Conservation (phyloP, 345 rosid species). For the Bruguiera sexangula region DNA sequence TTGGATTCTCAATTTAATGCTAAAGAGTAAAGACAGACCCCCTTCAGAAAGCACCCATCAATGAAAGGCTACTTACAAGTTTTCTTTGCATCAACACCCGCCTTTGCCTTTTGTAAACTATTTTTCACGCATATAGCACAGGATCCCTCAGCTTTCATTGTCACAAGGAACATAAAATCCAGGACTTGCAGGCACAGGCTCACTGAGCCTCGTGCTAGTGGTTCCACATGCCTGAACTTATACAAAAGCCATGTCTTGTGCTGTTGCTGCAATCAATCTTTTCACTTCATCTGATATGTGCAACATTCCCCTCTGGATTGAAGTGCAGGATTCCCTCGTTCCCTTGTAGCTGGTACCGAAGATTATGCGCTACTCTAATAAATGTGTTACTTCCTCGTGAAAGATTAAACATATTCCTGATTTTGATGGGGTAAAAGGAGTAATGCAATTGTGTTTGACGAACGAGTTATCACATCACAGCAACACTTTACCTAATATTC, state of each 20-base stretch:
- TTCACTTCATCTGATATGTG: background rate
- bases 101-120: background rate
- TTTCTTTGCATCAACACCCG: conserved; percentile 16
- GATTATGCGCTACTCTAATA: conserved; percentile 1
- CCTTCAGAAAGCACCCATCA: conserved; percentile 6
- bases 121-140: conserved; percentile 5
- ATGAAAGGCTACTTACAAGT: background rate
- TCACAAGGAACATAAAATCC: too few relatives aligned
- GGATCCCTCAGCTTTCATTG: background rate
- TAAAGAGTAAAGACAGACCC: background rate
- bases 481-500: conserved; percentile 16
- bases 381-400: background rate
- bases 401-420: conserved; percentile 24
- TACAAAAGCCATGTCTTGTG: background rate
- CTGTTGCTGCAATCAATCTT: background rate
- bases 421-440: conserved; percentile 8
- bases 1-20: background rate
- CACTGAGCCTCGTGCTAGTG: background rate
- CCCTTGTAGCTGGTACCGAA: conserved; percentile 5
- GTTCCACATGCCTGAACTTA: conserved; percentile 4
- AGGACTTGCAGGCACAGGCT: too few relatives aligned
- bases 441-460: background rate
- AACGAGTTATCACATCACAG: conserved; percentile 11
- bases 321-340: conserved; percentile 1
- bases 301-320: background rate